Conservation (phyloP, 2,329 filamentous ascomycete species). For the Bisporella sp. region DNA sequence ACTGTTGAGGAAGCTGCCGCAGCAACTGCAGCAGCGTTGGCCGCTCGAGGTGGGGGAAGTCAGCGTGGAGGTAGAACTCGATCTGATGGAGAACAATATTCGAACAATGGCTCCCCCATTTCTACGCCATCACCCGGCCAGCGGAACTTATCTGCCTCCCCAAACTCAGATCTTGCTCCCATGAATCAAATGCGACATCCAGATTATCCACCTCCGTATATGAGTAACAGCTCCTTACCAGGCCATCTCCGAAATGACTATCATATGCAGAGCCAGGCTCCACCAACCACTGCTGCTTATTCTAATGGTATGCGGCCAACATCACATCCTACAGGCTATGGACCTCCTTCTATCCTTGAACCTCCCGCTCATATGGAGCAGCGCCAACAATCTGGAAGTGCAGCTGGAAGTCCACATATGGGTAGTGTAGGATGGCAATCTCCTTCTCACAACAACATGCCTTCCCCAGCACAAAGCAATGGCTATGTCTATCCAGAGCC, state of each 20-base stretch:
- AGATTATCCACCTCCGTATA: conserved; percentile 61
- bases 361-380: conserved; percentile 66
- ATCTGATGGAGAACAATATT: conserved; percentile 66
- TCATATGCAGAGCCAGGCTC: conserved; percentile 45
- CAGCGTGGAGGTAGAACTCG: conserved; percentile 43
- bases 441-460: conserved; percentile 55
- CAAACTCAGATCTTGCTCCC: conserved; percentile 65
- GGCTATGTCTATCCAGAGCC: conserved; percentile 78
- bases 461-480: conserved; percentile 56
- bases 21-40: conserved; percentile 79
- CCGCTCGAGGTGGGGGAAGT: conserved; percentile 34
- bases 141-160: conserved; percentile 72
- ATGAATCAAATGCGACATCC: conserved; percentile 52
- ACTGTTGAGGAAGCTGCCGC: conserved; percentile 90
- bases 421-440: conserved; percentile 70
- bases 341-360: conserved; percentile 72
- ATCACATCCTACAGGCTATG: conserved; percentile 77
- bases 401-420: conserved; percentile 84
- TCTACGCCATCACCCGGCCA: conserved; percentile 82
- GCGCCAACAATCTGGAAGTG: conserved; percentile 59
- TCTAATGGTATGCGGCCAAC: conserved; percentile 55
- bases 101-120: conserved; percentile 65
- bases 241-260: conserved; percentile 70
- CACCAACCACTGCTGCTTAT: conserved; percentile 51
- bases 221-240: conserved; percentile 73